These are phyloP conservation scores for Leishmania major DNA, from an alignment of 208 protist species.

Conservation along the genomic window DNA sequence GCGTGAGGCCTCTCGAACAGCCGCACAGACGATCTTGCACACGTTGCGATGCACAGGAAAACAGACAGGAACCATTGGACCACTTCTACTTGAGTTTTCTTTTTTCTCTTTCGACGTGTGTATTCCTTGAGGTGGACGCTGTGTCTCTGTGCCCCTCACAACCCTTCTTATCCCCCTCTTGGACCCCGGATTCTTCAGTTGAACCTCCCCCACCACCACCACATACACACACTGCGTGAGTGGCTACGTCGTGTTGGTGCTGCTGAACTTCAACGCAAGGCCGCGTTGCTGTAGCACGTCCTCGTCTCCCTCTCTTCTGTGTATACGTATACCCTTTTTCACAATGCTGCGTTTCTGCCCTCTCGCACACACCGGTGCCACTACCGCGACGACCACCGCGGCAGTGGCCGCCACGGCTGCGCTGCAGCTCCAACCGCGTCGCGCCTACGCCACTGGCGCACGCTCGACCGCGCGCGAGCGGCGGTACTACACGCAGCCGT, in stretches of 20 bases:
- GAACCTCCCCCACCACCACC: not conserved
- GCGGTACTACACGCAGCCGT: slow-evolving; percentile 27
- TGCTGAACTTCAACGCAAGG: not conserved
- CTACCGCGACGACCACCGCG: not conserved
- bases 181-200: not conserved
- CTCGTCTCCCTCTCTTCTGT: not conserved
- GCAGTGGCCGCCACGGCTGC: not conserved
- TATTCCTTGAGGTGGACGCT: not conserved
- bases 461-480: slow-evolving; percentile 8
- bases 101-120: not conserved
- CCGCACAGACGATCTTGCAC: not conserved
- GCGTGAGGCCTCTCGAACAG: not conserved
- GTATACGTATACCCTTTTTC: not conserved
- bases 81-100: not conserved
- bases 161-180: not conserved
- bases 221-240: not conserved
- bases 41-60: not conserved
- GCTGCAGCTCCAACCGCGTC: not conserved
- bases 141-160: not conserved
- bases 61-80: not conserved
- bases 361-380: not conserved
- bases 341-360: slow-evolving; percentile 4
- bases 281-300: not conserved
- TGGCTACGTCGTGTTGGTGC: not conserved
- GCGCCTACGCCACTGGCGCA: slow-evolving; percentile 15